phyloP scores from a whole-genome alignment of 163 green algal genomes.

The Volvox carteri region DNA sequence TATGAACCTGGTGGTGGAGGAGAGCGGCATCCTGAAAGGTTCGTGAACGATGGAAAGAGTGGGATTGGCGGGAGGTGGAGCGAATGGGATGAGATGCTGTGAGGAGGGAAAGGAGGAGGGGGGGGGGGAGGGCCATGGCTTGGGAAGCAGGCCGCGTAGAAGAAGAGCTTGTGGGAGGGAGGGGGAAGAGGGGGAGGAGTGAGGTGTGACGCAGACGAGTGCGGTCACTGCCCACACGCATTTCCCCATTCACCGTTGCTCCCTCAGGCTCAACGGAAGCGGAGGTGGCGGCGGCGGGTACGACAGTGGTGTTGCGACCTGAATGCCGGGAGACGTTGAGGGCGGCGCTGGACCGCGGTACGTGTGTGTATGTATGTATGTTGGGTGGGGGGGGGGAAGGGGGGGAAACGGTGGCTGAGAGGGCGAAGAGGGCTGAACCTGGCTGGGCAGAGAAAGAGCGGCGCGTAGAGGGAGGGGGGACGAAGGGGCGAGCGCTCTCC shows the following conservation, averaged over 20 bases:
- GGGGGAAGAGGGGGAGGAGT: not conserved
- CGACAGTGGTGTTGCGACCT: slow-evolving; percentile 31
- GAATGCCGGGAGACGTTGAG: slow-evolving; percentile 37
- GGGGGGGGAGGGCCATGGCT: not conserved
- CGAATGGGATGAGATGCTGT: not conserved
- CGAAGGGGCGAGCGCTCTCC: not conserved
- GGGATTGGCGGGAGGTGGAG: not conserved
- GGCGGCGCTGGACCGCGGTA: slow-evolving; percentile 40
- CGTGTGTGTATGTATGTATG: not conserved
- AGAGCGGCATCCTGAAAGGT: slow-evolving; percentile 76
- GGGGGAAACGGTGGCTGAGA: not conserved
- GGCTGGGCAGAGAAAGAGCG: not conserved
- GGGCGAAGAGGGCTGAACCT: not conserved
- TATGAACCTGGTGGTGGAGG: slow-evolving; percentile 82
- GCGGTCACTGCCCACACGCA: not conserved
- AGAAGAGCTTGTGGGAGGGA: not conserved
- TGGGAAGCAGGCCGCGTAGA: too few species aligned
- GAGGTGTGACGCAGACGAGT: not conserved
- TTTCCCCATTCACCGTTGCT: not conserved
- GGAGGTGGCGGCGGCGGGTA: slow-evolving; percentile 55
- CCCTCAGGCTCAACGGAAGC: slow-evolving; percentile 32
- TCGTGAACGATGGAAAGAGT: slow-evolving; percentile 17
- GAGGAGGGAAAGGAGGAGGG: not conserved
- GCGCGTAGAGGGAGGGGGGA: not conserved
- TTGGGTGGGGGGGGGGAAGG: not conserved